Evolutionary conservation across 371 early-diverging fungal genomes (phyloP), one percentile per base, ranked within the genome.

Genomic region (Lichtheimia ramosa): DNA sequence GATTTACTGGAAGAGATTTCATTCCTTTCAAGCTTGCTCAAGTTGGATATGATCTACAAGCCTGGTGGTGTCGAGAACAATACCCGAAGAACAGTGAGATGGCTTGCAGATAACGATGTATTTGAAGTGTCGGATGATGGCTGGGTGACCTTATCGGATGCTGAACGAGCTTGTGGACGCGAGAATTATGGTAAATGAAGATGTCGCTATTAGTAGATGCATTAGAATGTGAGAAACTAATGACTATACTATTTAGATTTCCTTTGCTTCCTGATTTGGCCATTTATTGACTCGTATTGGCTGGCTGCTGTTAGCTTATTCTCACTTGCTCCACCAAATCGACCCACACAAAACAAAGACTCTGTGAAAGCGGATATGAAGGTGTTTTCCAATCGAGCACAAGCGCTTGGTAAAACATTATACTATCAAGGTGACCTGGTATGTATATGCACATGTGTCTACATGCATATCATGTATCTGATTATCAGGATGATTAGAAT

Each of bases 241-340:
- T 53, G 34, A 2, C 2, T 13, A n/a, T 24, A 4, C n/a, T 5
- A 39, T 39, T 8, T 58, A 92, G 92, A 94, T 70, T 92, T 93
- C 70, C 87, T 90, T 58, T 92, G 93, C 59, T 95, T 93, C 74
- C 64, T 89, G 60, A 73, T 93, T 34, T 95, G 95, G 95, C 93
- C 93, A 14, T 95, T 92, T 65, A 78, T 95, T 40, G 95, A 95
- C 66, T 89, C 92, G 18, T 95, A 95, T 65, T 95, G 95, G 95
- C 76, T 89, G 18, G 87, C 87, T 16, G 83, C 85, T 7, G 78
- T 88, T 28, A 80, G 84, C 53, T 59, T 88, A 42, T 87, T 84
- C 58, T 74, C 87, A 3, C 65, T 90, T 50, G 73, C 83, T 6
- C 85, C 84, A 3, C 63, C 75, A 7, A 59, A 43, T 13, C 20